A percentile compares a stretch with the other conserved stretches of the same genome.
These are phyloP conservation scores for Plenodomus lindquistii DNA, from an alignment of 2,329 filamentous ascomycete genomes.

Conservation along the genomic window DNA sequence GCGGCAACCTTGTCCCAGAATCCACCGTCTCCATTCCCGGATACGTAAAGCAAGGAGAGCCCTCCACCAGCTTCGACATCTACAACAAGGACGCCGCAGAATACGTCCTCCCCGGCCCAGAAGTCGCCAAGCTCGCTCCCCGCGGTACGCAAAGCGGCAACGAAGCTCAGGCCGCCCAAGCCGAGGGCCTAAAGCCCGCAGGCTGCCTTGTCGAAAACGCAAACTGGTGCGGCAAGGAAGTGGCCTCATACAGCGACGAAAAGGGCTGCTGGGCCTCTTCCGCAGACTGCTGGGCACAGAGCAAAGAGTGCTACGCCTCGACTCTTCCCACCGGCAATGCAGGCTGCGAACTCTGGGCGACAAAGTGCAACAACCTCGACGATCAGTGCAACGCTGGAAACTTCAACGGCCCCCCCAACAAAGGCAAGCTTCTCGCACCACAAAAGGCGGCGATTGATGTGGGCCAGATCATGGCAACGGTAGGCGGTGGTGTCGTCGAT, in stretches of 20 bases:
- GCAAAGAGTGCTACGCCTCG: conserved; percentile 60
- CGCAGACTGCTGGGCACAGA: conserved; percentile 59
- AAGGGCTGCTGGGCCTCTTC: conserved; percentile 61
- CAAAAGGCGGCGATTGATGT: conserved; percentile 35
- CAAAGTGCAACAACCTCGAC: conserved; percentile 59
- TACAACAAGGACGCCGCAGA: conserved; percentile 54
- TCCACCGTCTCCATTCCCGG: conserved; percentile 69
- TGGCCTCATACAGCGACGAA: conserved; percentile 60
- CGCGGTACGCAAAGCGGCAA: conserved; percentile 12
- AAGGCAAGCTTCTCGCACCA: conserved; percentile 45
- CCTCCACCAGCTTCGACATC: conserved; percentile 67
- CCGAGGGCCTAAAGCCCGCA: conserved; percentile 57
- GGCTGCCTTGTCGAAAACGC: conserved; percentile 67
- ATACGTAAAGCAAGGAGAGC: conserved; percentile 59
- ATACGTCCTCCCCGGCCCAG: conserved; percentile 61
- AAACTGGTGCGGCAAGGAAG: conserved; percentile 72
- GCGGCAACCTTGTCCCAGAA: conserved; percentile 51
- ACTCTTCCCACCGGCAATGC: conserved; percentile 62
- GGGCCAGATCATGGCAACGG: conserved; percentile 28
- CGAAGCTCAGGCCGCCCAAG: conserved; percentile 37
- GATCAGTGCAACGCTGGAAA: conserved; percentile 47
- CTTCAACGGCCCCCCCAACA: conserved; percentile 51
- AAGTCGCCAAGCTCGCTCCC: conserved; percentile 54
- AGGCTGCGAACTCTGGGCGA: conserved; percentile 65
- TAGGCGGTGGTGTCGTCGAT: conserved; percentile 17